phyloP scores from a whole-genome alignment of 208 protist species.

The Acanthamoeba castellanii region DNA sequence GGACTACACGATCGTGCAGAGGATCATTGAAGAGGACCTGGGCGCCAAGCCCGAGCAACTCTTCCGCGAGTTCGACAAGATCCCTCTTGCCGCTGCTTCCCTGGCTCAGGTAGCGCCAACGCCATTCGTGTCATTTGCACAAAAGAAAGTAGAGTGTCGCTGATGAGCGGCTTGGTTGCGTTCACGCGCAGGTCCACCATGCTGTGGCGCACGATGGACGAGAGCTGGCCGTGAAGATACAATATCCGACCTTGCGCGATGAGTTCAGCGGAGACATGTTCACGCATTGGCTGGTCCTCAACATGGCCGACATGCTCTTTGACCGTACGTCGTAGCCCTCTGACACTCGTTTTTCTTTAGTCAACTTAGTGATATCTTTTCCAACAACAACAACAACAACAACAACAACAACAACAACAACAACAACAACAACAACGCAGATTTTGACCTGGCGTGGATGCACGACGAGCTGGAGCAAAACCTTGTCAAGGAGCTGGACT shows the following conservation, averaged over 20 bases:
- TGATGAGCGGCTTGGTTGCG: no score
- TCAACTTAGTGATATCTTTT: no score
- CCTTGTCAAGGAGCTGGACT: constrained; percentile 89
- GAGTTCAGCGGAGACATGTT: constrained; percentile 89
- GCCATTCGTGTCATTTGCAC: no score
- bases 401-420: neutral
- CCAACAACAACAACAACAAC: neutral
- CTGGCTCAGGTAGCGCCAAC: constrained; percentile 91
- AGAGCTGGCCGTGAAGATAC: constrained; percentile 96
- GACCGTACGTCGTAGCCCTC: neutral
- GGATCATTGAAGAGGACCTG: constrained; percentile 80
- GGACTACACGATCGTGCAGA: constrained; percentile 73
- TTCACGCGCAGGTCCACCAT: constrained; percentile 75
- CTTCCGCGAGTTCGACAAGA: constrained; percentile 91
- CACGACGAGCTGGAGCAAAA: constrained; percentile 89
- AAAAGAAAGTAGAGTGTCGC: no score
- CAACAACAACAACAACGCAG: neutral
- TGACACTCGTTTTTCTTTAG: no score
- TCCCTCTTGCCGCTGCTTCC: constrained; percentile 94
- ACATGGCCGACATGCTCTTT: constrained; percentile 88
- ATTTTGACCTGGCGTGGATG: constrained; percentile 80
- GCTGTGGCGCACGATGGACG: constrained; percentile 82
- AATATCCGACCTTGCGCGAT: constrained; percentile 78
- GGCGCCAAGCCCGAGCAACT: constrained; percentile 77
- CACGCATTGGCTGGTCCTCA: constrained; percentile 91